Evolutionary conservation across 1,284 basidiomycete genomes (phyloP).

Genomic region (Cryptococcus sp.): DNA sequence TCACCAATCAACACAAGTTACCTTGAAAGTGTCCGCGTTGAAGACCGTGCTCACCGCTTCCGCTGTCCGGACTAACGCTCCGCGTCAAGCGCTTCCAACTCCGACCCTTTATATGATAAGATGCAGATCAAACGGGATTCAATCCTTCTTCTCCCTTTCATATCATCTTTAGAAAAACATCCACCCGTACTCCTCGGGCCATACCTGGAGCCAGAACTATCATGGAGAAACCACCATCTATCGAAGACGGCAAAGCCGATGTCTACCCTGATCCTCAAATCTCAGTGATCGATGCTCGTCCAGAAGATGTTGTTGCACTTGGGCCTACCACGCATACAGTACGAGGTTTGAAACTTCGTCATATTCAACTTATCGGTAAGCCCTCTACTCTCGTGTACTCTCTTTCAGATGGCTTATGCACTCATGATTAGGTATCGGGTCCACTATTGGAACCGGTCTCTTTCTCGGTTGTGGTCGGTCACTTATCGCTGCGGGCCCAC

Average conservation of each 20-base stretch:
- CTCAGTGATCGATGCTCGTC: conserved; percentile 4
- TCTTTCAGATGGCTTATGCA: not conserved
- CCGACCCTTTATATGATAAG: too few relatives aligned
- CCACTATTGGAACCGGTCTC: not conserved
- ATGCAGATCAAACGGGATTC: too few relatives aligned
- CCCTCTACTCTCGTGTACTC: not conserved
- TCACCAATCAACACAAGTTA: too few relatives aligned
- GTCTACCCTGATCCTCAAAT: conserved; percentile 1
- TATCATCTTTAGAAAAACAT: too few relatives aligned
- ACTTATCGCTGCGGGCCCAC: not conserved
- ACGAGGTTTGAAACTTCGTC: conserved; percentile 5
- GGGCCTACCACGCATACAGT: conserved; percentile 1
- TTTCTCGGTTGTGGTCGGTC: conserved; percentile 1
- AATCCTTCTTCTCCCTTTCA: too few relatives aligned
- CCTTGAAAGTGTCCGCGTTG: too few relatives aligned
- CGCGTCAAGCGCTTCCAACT: too few relatives aligned
- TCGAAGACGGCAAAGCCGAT: conserved; percentile 9
- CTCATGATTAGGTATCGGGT: not conserved
- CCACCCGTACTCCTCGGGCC: too few relatives aligned
- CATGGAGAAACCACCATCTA: conserved; percentile 6
- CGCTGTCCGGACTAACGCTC: too few relatives aligned
- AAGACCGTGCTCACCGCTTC: too few relatives aligned
- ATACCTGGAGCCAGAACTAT: not conserved
- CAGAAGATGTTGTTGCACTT: not conserved
- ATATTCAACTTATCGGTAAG: conserved; percentile 5